Percentiles rank a stretch among this genome's conserved stretches.
Conservation (phyloP, 2,329 filamentous ascomycete species). For the Cladosporium phlei region DNA sequence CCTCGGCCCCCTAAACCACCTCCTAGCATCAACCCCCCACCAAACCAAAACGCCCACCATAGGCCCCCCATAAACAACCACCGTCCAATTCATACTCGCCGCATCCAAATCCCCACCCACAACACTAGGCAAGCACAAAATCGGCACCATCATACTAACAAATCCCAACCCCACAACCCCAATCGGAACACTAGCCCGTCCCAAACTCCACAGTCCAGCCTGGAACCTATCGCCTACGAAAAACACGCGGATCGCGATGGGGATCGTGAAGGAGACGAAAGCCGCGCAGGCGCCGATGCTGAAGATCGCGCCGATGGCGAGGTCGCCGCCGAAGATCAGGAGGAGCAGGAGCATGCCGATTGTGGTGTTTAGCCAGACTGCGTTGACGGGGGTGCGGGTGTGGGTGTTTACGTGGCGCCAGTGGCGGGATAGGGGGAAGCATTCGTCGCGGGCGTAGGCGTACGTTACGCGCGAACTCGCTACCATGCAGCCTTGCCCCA, state of each 20-base stretch:
- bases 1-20: constrained; percentile 68
- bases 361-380: constrained; percentile 61
- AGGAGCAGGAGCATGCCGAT: constrained; percentile 58
- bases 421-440: constrained; percentile 57
- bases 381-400: constrained; percentile 65
- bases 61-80: constrained; percentile 59
- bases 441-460: constrained; percentile 70
- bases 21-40: constrained; percentile 60
- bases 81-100: constrained; percentile 64
- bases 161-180: constrained; percentile 56
- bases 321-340: constrained; percentile 59
- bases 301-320: constrained; percentile 65
- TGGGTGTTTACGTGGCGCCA: constrained; percentile 57
- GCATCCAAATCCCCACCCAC: constrained; percentile 51
- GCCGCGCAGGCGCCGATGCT: constrained; percentile 65
- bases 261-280: constrained; percentile 58
- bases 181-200: constrained; percentile 53
- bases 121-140: constrained; percentile 60
- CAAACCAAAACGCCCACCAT: constrained; percentile 55
- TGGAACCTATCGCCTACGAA: constrained; percentile 61
- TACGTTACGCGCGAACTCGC: no score
- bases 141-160: constrained; percentile 62
- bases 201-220: constrained; percentile 64
- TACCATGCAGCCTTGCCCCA: constrained; percentile 67
- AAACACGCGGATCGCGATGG: constrained; percentile 55